Percentiles rank a stretch among this genome's conserved stretches.
Evolutionary conservation across 805 yeast genomes (phyloP).

Genomic region (Komagataella kurtzmanii): DNA sequence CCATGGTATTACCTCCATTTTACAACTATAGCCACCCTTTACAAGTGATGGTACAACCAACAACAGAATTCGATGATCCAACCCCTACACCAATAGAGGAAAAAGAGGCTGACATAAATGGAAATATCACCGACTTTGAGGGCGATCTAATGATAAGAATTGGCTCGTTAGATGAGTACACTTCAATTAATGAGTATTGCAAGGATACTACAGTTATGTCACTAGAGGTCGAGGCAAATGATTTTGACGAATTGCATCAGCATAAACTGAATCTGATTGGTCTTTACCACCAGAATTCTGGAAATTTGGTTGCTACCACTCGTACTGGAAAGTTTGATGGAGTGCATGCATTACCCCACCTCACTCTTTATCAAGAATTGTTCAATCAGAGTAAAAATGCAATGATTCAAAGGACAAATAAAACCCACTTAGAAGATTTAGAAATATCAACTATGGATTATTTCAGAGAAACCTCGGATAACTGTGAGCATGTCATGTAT

Average conservation of each 20-base stretch:
- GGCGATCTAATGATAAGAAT: conserved; percentile 4
- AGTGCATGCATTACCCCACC: conserved; percentile 46
- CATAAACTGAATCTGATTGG: conserved; percentile 43
- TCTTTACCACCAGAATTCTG: conserved; percentile 52
- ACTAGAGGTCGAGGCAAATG: conserved; percentile 19
- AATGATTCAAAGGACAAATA: conserved; percentile 27
- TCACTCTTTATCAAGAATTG: conserved; percentile 24
- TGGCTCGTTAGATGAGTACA: background rate
- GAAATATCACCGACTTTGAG: conserved; percentile 9
- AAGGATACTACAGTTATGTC: conserved; percentile 18
- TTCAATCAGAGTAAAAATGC: conserved; percentile 33
- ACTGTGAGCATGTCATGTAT: conserved; percentile 62
- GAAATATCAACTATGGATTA: conserved; percentile 21
- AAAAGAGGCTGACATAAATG: conserved; percentile 12
- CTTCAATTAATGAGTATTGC: conserved; percentile 1
- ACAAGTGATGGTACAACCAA: background rate
- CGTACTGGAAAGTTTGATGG: conserved; percentile 55
- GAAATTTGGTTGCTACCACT: conserved; percentile 45
- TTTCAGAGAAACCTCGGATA: conserved; percentile 20
- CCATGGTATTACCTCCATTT: conserved; percentile 15
- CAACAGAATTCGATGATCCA: conserved; percentile 4
- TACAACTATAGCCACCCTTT: conserved; percentile 11
- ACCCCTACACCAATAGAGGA: conserved; percentile 1
- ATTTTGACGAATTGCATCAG: conserved; percentile 31
- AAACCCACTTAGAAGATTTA: conserved; percentile 26